Evolutionary conservation across 805 yeast genomes (phyloP), one percentile per base, ranked within the genome.

Genomic region (Saturnispora dispora): DNA sequence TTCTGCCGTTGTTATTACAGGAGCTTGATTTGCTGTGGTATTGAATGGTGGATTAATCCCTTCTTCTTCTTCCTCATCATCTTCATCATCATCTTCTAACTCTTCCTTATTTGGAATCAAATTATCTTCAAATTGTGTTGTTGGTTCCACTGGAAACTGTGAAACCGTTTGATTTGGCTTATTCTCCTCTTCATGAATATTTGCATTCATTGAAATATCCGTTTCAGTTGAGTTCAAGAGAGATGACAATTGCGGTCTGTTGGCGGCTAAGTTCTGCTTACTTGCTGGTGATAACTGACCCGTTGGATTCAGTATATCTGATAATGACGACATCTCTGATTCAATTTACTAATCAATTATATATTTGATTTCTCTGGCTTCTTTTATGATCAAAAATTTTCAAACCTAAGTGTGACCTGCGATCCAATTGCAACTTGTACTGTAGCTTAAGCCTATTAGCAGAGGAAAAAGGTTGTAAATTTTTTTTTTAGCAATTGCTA

Each of bases 221-320:
- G 13, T 37, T 10, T 37, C 41, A 8, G 41, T 10, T 37, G 22
- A 18, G 44, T 40, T 40, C 20, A 23, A 40, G 9, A 40, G 44
- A 7, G 44, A 23, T 8, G 44, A 13, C 18, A 40, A 23, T n/a
- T 40, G 28, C 11, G 27, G 44, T 23, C n/a, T 11, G 30, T 40
- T 22, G 11, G 30, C 25, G 28, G n/a, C 22, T 7, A 23, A 13
- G 7, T 11, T 13, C 5, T 40, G n/a, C 18, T 15, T 23, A 6
- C 17, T 15, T 5, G 30, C 23, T 22, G 27, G 27, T 22, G 44
- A 22, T 32, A 37, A 11, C 39, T 36, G 27, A 28, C 11, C 35
- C 5, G 49, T 39, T n/a, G 55, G 55, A 40, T 52, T 52, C 5
- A 52, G 43, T 13, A 52, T 22, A n/a, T 51, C 25, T 7, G 52